phyloP scores from a whole-genome alignment of 2,329 filamentous ascomycete species.

The Fusarium citri region DNA sequence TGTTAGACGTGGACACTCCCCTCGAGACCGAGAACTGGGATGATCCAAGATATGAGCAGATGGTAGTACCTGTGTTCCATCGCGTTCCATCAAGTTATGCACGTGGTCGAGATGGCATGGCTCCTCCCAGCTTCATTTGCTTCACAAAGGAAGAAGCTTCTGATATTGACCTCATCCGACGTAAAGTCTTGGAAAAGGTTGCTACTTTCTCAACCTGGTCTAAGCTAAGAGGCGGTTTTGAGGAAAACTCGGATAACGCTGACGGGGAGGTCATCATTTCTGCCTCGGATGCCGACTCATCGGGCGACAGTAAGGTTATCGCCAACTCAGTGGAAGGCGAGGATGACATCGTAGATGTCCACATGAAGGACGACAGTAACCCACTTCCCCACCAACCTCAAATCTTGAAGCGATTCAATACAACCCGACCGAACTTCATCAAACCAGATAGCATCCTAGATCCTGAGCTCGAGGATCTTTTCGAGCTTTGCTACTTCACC shows the following conservation, averaged over 20 bases:
- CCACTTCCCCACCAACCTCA: conserved; percentile 37
- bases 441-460: conserved; percentile 69
- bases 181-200: conserved; percentile 82
- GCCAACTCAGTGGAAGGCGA: conserved; percentile 87
- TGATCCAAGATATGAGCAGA: conserved; percentile 70
- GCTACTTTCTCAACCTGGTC: conserved; percentile 80
- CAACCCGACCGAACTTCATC: conserved; percentile 64
- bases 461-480: conserved; percentile 75
- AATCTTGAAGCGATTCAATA: conserved; percentile 61
- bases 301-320: conserved; percentile 76
- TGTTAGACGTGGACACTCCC: conserved; percentile 61
- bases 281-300: conserved; percentile 72
- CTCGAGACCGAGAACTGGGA: conserved; percentile 63
- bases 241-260: conserved; percentile 62
- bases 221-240: conserved; percentile 66
- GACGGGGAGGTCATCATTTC: conserved; percentile 78
- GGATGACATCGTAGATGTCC: conserved; percentile 90
- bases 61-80: conserved; percentile 79
- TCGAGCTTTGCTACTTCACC: conserved; percentile 77
- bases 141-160: conserved; percentile 77
- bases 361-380: conserved; percentile 75
- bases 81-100: conserved; percentile 56
- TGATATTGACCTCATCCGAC: conserved; percentile 76
- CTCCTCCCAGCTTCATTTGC: conserved; percentile 77
- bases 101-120: conserved; percentile 47